Evolutionary conservation across 2,329 filamentous ascomycete species (phyloP).

Genomic region (Gnomoniopsis sp.): DNA sequence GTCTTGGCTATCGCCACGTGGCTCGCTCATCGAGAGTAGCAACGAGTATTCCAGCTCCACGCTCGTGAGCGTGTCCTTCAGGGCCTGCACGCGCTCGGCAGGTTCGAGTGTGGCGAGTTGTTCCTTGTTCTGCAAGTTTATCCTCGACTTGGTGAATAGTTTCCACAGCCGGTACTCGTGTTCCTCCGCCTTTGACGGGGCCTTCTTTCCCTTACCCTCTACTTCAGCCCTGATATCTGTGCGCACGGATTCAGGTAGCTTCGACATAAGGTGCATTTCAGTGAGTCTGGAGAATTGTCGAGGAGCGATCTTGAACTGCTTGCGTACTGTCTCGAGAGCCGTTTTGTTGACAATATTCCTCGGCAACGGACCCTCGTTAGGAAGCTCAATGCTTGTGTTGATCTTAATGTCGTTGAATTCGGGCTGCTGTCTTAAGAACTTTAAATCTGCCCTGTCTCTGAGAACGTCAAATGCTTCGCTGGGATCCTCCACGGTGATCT

Average conservation of each 20-base stretch:
- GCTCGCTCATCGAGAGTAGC: constrained; percentile 50
- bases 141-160: constrained; percentile 70
- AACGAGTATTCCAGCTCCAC: constrained; percentile 73
- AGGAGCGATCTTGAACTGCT: constrained; percentile 66
- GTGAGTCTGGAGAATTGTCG: constrained; percentile 73
- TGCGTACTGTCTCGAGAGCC: constrained; percentile 54
- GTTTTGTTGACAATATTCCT: constrained; percentile 55
- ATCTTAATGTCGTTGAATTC: constrained; percentile 51
- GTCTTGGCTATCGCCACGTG: constrained; percentile 28
- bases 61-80: constrained; percentile 64
- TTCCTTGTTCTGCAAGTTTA: constrained; percentile 74
- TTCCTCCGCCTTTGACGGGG: constrained; percentile 52
- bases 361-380: constrained; percentile 44
- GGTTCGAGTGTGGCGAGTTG: constrained; percentile 66
- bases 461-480: constrained; percentile 82
- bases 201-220: constrained; percentile 29
- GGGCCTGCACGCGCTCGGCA: constrained; percentile 65
- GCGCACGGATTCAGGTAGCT: constrained; percentile 53
- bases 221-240: constrained; percentile 37
- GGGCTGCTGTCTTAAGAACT: constrained; percentile 56
- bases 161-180: constrained; percentile 69
- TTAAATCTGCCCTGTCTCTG: constrained; percentile 70
- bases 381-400: constrained; percentile 48
- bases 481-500: constrained; percentile 92
- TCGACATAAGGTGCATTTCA: constrained; percentile 70